These are phyloP conservation scores for Chrysanthemum makinoi DNA, from an alignment of 129 eudicot genomes.

Conservation along the genomic window DNA sequence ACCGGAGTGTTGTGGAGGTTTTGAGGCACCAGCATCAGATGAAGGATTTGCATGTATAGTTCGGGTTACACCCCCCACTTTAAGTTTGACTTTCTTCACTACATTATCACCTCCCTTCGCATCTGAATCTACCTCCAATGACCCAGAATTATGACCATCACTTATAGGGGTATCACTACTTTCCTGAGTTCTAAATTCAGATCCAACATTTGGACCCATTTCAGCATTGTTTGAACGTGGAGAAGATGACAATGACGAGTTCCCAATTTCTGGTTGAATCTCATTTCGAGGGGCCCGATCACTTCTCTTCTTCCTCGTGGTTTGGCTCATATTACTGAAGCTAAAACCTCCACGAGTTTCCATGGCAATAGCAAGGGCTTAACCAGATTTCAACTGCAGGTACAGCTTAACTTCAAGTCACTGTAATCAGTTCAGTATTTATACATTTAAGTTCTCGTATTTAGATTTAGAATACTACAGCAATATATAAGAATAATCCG, in stretches of 20 bases:
- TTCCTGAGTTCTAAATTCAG: conserved; percentile 26
- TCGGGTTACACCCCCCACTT: conserved; percentile 70
- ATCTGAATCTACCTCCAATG: conserved; percentile 33
- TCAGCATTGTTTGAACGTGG: conserved; percentile 49
- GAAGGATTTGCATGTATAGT: conserved; percentile 46
- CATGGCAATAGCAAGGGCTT: conserved; percentile 31
- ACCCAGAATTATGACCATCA: conserved; percentile 30
- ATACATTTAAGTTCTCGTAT: neutral
- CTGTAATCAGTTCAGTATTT: too few species aligned
- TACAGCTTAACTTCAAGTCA: conserved; percentile 4
- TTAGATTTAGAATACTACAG: too few species aligned
- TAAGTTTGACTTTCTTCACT: conserved; percentile 65
- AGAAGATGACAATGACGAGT: conserved; percentile 46
- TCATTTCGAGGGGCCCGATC: conserved; percentile 51
- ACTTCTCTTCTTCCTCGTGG: conserved; percentile 61
- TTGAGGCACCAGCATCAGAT: too few species aligned
- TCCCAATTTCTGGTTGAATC: conserved; percentile 37
- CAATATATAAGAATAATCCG: too few species aligned
- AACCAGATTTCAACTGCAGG: conserved; percentile 4
- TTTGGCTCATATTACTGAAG: conserved; percentile 33
- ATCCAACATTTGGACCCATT: conserved; percentile 25
- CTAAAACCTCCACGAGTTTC: conserved; percentile 46
- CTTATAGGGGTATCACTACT: conserved; percentile 18
- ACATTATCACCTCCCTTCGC: conserved; percentile 38
- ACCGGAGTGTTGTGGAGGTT: conserved; percentile 33